phyloP scores from a whole-genome alignment of 2,329 filamentous ascomycete species.

The Aspergillus sclerotialis region DNA sequence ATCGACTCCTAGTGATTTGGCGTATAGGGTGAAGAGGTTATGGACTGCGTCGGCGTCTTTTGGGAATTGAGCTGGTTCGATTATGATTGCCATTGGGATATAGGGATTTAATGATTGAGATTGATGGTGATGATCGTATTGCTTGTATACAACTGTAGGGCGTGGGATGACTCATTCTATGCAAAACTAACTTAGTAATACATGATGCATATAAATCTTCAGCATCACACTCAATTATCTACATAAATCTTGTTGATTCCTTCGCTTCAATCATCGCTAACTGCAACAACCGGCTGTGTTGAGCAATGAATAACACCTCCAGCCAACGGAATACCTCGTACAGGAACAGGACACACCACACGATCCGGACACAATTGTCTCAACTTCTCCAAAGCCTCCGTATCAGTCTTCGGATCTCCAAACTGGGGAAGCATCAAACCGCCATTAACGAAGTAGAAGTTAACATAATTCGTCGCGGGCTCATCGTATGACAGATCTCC shows the following conservation, averaged over 20 bases:
- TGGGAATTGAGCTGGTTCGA: constrained; percentile 33
- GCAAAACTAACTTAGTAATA: no score
- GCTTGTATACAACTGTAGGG: no score
- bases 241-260: no score
- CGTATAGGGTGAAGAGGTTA: constrained; percentile 38
- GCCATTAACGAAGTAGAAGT: constrained; percentile 23
- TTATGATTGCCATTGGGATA: constrained; percentile 7
- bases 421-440: constrained; percentile 23
- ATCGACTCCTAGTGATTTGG: constrained; percentile 43
- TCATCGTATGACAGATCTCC: constrained; percentile 9
- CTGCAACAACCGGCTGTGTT: constrained; percentile 24
- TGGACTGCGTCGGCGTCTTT: constrained; percentile 37
- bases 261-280: no score
- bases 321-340: constrained; percentile 18
- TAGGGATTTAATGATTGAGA: no score
- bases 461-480: constrained; percentile 18
- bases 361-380: constrained; percentile 15
- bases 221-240: no score
- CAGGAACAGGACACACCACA: constrained; percentile 16
- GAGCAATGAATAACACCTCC: constrained; percentile 25
- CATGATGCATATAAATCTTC: no score
- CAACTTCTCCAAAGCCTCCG: constrained; percentile 14
- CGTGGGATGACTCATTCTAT: no score
- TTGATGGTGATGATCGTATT: no score
- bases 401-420: constrained; percentile 15